Evolutionary conservation across 1,139 yeast genomes (phyloP).

Genomic region (Yamadazyma triangularis): DNA sequence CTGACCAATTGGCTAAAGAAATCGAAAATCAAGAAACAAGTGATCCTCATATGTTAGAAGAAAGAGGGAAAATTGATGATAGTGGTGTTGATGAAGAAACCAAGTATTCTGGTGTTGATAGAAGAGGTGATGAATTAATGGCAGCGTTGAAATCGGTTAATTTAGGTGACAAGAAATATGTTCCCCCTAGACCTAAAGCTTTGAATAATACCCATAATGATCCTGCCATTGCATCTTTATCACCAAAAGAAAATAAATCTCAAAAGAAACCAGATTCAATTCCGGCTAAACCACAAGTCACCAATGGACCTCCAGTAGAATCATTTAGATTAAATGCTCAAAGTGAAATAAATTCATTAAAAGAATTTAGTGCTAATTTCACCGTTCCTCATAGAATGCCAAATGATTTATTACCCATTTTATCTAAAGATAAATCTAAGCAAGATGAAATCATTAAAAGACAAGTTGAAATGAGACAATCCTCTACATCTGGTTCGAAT

Average conservation of each 20-base stretch:
- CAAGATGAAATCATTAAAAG: constrained; percentile 56
- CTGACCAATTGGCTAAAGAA: constrained; percentile 77
- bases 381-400: constrained; percentile 76
- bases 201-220: constrained; percentile 52
- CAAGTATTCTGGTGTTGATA: constrained; percentile 85
- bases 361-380: constrained; percentile 78
- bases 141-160: constrained; percentile 49
- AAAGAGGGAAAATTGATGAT: constrained; percentile 81
- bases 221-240: constrained; percentile 69
- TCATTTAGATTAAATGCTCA: constrained; percentile 51
- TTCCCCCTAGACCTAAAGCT: constrained; percentile 65
- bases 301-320: constrained; percentile 23
- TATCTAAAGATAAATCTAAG: constrained; percentile 62
- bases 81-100: constrained; percentile 93
- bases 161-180: constrained; percentile 35
- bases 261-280: constrained; percentile 21
- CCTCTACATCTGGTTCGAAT: background rate
- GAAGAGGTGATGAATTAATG: constrained; percentile 60
- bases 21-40: constrained; percentile 68
- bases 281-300: constrained; percentile 26
- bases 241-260: constrained; percentile 10
- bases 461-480: constrained; percentile 1
- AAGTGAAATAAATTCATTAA: constrained; percentile 72
- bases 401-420: constrained; percentile 68
- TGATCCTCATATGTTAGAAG: constrained; percentile 84